phyloP scores from a whole-genome alignment of 2,329 filamentous ascomycete genomes.

The Allantophomopsis cytisporea region DNA sequence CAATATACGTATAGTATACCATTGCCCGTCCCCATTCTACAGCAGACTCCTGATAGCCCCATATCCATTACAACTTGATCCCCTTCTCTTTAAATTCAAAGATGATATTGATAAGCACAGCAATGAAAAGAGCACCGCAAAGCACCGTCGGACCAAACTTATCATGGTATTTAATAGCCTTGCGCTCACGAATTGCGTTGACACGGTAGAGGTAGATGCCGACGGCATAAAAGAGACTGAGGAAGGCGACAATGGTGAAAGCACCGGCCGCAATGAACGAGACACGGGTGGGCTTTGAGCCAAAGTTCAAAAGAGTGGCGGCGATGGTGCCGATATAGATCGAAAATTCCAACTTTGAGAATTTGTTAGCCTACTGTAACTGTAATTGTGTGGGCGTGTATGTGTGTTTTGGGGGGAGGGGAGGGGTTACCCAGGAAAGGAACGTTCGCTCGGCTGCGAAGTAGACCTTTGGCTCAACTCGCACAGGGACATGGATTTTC shows the following conservation, averaged over 20 bases:
- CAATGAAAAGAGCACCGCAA: constrained; percentile 58
- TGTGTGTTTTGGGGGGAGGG: too few species aligned
- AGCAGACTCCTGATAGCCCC: neutral
- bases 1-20: too few species aligned
- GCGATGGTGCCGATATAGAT: constrained; percentile 88
- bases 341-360: constrained; percentile 70
- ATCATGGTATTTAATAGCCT: constrained; percentile 86
- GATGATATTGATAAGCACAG: constrained; percentile 68
- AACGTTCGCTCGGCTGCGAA: constrained; percentile 95
- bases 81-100: constrained; percentile 54
- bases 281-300: constrained; percentile 37
- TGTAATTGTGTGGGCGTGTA: constrained; percentile 1
- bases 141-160: constrained; percentile 70
- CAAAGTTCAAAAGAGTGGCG: constrained; percentile 72
- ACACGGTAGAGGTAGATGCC: constrained; percentile 82
- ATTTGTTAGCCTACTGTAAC: constrained; percentile 6
- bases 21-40: too few species aligned
- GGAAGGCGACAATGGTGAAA: constrained; percentile 71
- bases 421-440: constrained; percentile 69
- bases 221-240: constrained; percentile 72
- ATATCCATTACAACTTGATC: constrained; percentile 27
- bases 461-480: constrained; percentile 95
- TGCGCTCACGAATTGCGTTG: constrained; percentile 66
- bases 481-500: constrained; percentile 89
- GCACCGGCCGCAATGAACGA: constrained; percentile 58